These are phyloP conservation scores for Sequoia sempervirens DNA, from an alignment of 75 land plant species.

Conservation along the genomic window DNA sequence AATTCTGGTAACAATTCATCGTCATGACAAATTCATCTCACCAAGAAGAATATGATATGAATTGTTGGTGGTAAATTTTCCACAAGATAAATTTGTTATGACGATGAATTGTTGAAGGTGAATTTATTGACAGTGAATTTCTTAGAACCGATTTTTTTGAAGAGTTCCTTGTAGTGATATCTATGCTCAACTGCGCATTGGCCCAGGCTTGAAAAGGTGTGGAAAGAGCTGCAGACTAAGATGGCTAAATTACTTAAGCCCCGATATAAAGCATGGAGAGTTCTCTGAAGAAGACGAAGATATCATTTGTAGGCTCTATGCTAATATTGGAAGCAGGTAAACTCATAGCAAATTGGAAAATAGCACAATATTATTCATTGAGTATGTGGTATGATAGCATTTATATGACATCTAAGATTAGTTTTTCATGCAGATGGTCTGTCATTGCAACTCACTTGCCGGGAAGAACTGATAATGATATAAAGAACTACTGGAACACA, in stretches of 20 bases:
- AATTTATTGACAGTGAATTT: too few relatives aligned
- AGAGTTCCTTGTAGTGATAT: background rate
- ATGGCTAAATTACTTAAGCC: conserved; percentile 75
- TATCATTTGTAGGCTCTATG: conserved; percentile 44
- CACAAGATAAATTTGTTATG: too few relatives aligned
- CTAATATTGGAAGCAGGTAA: conserved; percentile 56
- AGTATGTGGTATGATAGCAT: background rate
- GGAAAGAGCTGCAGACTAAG: conserved; percentile 85
- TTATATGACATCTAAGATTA: background rate
- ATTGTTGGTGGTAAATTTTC: too few relatives aligned
- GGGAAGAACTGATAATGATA: background rate
- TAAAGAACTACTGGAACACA: conserved; percentile 8
- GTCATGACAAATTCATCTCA: too few relatives aligned
- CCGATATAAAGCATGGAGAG: conserved; percentile 65
- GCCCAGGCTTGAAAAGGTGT: conserved; percentile 54
- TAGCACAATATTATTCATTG: background rate
- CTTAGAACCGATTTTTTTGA: too few relatives aligned
- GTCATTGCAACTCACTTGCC: background rate
- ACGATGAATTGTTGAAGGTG: too few relatives aligned
- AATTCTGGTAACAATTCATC: too few relatives aligned
- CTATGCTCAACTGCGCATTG: background rate
- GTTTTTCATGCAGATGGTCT: background rate
- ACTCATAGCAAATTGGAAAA: too few relatives aligned
- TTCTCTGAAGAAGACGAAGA: conserved; percentile 66
- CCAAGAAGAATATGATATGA: too few relatives aligned